phyloP scores from a whole-genome alignment of 1,139 yeast species.

The Taiozyma onychis region DNA sequence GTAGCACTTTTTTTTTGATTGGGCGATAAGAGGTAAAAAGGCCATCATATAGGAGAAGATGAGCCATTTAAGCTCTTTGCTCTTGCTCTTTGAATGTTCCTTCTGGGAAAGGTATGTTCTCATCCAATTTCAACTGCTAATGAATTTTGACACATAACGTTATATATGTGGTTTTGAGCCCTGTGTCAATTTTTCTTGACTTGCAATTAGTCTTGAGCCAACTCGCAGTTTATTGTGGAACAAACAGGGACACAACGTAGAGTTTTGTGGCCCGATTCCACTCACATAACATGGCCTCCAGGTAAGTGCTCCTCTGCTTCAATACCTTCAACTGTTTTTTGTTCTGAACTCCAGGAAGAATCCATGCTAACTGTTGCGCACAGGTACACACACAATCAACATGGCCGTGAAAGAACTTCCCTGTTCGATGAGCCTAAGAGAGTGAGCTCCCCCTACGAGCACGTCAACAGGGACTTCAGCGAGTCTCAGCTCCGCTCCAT shows the following conservation, averaged over 20 bases:
- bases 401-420: conserved; percentile 45
- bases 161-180: not conserved
- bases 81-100: not conserved
- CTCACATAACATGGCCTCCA: conserved; percentile 1
- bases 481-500: conserved; percentile 61
- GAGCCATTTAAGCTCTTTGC: not conserved
- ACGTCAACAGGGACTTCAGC: conserved; percentile 40
- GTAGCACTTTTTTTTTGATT: not conserved
- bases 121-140: no score
- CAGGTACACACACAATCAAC: conserved; percentile 36
- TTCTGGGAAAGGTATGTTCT: not conserved
- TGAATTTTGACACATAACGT: not conserved
- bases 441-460: conserved; percentile 46
- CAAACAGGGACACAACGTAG: not conserved
- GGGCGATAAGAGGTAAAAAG: no score
- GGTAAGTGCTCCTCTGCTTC: conserved; percentile 2
- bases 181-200: not conserved
- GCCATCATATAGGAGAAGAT: no score
- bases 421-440: conserved; percentile 37
- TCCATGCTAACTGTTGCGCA: not conserved
- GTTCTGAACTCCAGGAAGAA: no score
- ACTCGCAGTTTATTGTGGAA: not conserved
- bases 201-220: not conserved
- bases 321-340: not conserved
- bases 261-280: not conserved